Evolutionary conservation across 352 stramenopile species (phyloP).

Genomic region (Globisporangium orthogonon): DNA sequence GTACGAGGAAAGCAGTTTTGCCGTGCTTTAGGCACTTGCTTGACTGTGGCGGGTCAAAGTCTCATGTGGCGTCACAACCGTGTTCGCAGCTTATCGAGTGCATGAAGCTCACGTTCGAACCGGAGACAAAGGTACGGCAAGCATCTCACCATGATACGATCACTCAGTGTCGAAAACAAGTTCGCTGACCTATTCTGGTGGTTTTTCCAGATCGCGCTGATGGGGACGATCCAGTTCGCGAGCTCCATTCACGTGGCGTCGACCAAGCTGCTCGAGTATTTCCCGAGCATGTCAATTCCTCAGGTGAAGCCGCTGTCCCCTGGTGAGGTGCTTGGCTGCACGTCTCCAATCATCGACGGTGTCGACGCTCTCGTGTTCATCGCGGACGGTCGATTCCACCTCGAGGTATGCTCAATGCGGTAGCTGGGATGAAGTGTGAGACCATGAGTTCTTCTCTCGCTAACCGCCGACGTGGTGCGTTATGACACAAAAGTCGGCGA

Average conservation of each 20-base stretch:
- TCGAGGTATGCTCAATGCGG: conserved; percentile 81
- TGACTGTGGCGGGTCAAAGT: background rate
- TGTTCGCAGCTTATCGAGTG: conserved; percentile 88
- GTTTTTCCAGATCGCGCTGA: conserved; percentile 68
- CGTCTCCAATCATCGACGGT: conserved; percentile 91
- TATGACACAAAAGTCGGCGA: conserved; percentile 43
- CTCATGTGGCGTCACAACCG: background rate
- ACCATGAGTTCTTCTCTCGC: background rate
- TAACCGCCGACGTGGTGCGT: too few species aligned
- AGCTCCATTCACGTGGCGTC: conserved; percentile 86
- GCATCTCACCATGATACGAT: background rate
- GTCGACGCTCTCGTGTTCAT: conserved; percentile 96
- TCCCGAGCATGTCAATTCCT: conserved; percentile 82
- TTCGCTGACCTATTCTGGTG: background rate
- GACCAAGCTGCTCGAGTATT: conserved; percentile 71
- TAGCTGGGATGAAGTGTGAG: background rate
- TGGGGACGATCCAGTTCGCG: conserved; percentile 96
- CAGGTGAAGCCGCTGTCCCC: conserved; percentile 96
- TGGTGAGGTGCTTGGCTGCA: conserved; percentile 99
- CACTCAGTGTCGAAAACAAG: background rate
- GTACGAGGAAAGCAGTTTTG: conserved; percentile 22
- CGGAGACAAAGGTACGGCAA: conserved; percentile 54
- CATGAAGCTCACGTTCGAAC: conserved; percentile 88
- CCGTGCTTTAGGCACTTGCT: background rate
- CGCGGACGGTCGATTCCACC: conserved; percentile 98